Evolutionary conservation across 768 basidiomycete genomes (phyloP), one percentile per base, ranked within the genome.

Genomic region (Boletus rubescentipes): DNA sequence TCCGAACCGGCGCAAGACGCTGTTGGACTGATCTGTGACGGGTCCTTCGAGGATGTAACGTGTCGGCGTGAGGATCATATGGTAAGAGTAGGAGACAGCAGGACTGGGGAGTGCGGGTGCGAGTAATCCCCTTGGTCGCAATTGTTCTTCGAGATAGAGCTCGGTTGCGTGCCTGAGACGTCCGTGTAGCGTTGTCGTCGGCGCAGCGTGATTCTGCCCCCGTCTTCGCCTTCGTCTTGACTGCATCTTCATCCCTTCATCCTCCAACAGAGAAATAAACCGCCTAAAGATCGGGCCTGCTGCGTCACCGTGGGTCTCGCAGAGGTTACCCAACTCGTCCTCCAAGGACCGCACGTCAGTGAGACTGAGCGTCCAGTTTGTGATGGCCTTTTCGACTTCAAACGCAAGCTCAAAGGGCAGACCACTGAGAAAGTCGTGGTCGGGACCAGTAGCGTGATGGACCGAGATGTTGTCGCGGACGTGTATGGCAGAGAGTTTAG

Each of bases 61-160:
- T 9, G 75, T 71, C 2, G 77, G 77, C 0, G 77, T 79, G 5
- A 78, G 53, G 46, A 72, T 59, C 41, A 75, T 59, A 20, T 77
- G 73, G 45, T 72, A 76, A 0, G 75, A 61, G 30, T 74, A 67
- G 11, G 67, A 68, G 11, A 70, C 36, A 4, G 51, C 65, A 4
- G 60, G 49, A 16, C 59, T 49, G 15, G 54, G 20, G 15, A 60
- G 64, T 14, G 63, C 52, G 0, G 58, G 63, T 1, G 60, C 65
- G 23, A 70, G 65, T 14, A 58, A 63, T 36, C 65, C 58, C 38
- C 49, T 58, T 1, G 69, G 71, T 16, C 30, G 68, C 14, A 30
- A 30, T 18, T 67, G 65, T 35, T 72, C 65, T 32, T 55, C 60
- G 3, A 60, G 55, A 26, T 67, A 64, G 14, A 58, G 52, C 2